These are phyloP conservation scores for Salix suchowensis DNA, from an alignment of 345 rosid species.

Conservation along the genomic window DNA sequence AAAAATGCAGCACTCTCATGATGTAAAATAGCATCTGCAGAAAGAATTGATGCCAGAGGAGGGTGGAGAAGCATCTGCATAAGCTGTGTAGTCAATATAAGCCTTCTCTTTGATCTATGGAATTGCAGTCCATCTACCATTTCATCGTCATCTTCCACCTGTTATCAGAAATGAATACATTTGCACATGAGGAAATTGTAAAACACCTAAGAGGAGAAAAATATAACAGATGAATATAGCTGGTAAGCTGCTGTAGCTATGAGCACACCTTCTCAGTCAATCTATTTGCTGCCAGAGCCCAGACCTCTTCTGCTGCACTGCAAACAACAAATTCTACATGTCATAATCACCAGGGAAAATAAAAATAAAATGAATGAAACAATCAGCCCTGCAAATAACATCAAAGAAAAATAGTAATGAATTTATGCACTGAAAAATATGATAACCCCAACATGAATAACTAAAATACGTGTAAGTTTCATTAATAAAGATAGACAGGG, in stretches of 20 bases:
- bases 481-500: neutral
- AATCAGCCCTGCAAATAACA: neutral
- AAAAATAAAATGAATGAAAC: neutral
- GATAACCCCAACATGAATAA: neutral
- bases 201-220: neutral
- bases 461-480: neutral
- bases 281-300: slow-evolving; percentile 64
- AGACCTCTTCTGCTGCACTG: slow-evolving; percentile 62
- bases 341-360: neutral
- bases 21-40: slow-evolving; percentile 42
- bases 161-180: slow-evolving; percentile 21
- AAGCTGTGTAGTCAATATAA: slow-evolving; percentile 65
- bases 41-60: slow-evolving; percentile 50
- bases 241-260: slow-evolving; percentile 2
- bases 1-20: slow-evolving; percentile 48
- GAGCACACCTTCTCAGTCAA: slow-evolving; percentile 65
- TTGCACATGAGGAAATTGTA: slow-evolving; percentile 6
- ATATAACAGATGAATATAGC: neutral
- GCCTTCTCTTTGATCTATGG: slow-evolving; percentile 69
- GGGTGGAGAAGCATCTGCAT: slow-evolving; percentile 62
- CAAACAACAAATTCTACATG: slow-evolving; percentile 22
- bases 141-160: slow-evolving; percentile 64
- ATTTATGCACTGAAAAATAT: neutral
- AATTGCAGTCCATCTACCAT: slow-evolving; percentile 33
- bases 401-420: neutral